Evolutionary conservation across 176 grass and related monocot genomes (phyloP).

Genomic region (Phoenix roebelenii): DNA sequence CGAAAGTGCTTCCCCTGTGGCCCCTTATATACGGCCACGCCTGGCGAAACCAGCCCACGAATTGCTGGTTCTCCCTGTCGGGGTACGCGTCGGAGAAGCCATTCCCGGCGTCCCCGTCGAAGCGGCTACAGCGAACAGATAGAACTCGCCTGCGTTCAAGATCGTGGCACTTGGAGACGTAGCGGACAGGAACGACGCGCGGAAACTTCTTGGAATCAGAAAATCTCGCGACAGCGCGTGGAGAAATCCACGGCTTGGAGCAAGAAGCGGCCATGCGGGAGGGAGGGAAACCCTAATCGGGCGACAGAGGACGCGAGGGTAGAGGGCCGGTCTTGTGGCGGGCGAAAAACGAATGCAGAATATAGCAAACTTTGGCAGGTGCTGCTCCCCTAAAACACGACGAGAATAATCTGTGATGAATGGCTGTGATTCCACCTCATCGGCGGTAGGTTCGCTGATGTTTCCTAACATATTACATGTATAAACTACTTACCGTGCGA

Average conservation of each 20-base stretch:
- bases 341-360: no score
- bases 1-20: conserved; percentile 75
- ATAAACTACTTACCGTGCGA: no score
- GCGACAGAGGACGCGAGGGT: no score
- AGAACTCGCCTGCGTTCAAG: background rate
- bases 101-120: conserved; percentile 4
- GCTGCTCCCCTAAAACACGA: no score
- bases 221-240: background rate
- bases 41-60: conserved; percentile 76
- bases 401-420: no score
- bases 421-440: no score
- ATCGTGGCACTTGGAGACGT: background rate
- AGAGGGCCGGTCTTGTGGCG: no score
- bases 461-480: no score
- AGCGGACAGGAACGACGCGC: background rate
- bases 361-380: no score
- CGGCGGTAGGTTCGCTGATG: no score
- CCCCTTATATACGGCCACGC: conserved; percentile 83
- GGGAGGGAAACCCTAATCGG: background rate
- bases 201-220: background rate
- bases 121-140: conserved; percentile 4
- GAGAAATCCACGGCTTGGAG: conserved; percentile 7
- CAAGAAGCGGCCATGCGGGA: conserved; percentile 1
- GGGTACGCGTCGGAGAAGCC: background rate
- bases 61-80: conserved; percentile 30